phyloP scores from a whole-genome alignment of 768 basidiomycete species.

The Lactarius quietus region DNA sequence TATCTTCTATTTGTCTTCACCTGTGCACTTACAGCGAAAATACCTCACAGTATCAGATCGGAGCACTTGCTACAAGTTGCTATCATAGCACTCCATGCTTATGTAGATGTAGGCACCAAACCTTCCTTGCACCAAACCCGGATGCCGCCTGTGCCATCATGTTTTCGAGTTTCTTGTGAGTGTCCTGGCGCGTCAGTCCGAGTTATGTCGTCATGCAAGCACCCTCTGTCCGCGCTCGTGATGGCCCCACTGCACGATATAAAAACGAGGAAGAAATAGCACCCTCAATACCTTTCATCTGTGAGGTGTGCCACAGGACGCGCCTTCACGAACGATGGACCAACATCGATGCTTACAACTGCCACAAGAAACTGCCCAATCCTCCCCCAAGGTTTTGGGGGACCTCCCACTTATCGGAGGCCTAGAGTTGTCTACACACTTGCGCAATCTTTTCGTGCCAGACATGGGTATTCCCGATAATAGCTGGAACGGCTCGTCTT shows the following conservation, averaged over 20 bases:
- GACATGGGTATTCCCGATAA: not conserved
- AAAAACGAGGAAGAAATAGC: not conserved
- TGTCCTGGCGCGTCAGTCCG: no score
- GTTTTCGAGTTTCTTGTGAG: no score
- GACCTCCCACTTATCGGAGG: not conserved
- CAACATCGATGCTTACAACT: not conserved
- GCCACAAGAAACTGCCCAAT: not conserved
- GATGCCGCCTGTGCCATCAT: no score
- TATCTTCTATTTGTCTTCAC: no score
- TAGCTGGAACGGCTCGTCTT: not conserved
- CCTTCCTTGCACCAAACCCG: no score
- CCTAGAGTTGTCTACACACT: not conserved
- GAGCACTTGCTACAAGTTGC: no score
- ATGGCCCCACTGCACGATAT: not conserved
- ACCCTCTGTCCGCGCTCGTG: not conserved
- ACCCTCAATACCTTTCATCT: not conserved
- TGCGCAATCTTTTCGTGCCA: not conserved
- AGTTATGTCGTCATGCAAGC: no score
- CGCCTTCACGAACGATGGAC: not conserved
- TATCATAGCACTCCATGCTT: no score
- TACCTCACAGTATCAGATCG: no score
- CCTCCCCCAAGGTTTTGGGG: not conserved
- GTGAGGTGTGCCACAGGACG: not conserved
- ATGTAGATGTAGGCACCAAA: no score
- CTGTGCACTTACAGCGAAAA: no score